These are phyloP conservation scores for Xylaria telfairii DNA, from an alignment of 495 filamentous ascomycete species.

Conservation along the genomic window DNA sequence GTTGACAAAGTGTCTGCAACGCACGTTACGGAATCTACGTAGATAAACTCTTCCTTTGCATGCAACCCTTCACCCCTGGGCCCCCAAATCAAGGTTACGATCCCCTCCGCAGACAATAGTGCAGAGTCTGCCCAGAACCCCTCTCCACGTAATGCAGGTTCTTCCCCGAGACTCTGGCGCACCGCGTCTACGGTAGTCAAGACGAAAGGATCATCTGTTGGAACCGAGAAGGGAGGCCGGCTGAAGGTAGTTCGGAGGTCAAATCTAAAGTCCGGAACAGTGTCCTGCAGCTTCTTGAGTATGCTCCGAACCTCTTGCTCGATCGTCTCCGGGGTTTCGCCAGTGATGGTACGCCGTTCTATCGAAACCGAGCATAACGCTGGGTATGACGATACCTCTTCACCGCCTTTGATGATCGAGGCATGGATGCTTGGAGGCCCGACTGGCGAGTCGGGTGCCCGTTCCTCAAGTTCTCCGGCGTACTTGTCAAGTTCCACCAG, in stretches of 20 bases:
- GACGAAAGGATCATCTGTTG: conserved; percentile 44
- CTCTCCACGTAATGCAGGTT: conserved; percentile 15
- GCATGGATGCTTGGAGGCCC: conserved; percentile 48
- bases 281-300: conserved; percentile 20
- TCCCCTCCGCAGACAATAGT: conserved; percentile 45
- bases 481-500: conserved; percentile 49
- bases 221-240: conserved; percentile 26
- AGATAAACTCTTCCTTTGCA: conserved; percentile 54
- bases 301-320: conserved; percentile 37
- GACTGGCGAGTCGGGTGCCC: conserved; percentile 39
- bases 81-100: conserved; percentile 51
- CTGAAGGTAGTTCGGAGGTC: conserved; percentile 29
- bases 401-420: conserved; percentile 53
- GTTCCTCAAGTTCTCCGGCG: conserved; percentile 36
- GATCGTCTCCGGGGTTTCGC: conserved; percentile 43
- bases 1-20: conserved; percentile 29
- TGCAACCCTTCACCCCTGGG: conserved; percentile 52
- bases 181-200: conserved; percentile 33
- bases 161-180: conserved; percentile 15
- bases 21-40: conserved; percentile 37
- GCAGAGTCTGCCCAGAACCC: conserved; percentile 56
- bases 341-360: conserved; percentile 53
- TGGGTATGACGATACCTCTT: conserved; percentile 56
- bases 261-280: conserved; percentile 28
- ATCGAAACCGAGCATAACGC: conserved; percentile 49